Base-by-base conservation (phyloP, 2,329 filamentous ascomycete species). In the Cladosporium sp. region DNA sequence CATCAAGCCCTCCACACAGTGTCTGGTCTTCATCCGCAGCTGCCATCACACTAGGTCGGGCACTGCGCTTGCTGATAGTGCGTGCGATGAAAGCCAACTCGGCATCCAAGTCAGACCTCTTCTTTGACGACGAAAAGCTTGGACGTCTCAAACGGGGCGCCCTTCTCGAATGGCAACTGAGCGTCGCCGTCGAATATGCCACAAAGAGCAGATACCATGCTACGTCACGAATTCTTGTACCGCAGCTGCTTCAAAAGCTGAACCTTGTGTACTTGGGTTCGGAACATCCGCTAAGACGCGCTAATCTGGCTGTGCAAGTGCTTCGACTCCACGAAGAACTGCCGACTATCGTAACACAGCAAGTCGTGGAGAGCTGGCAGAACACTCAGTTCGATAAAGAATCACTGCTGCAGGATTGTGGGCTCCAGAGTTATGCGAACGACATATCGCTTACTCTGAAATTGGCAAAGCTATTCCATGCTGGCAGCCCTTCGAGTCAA, bases 381-480 rank as follows among this genome's bases (percentile, higher is more conserved):
- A 51, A 57, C 4, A 57, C 51, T 11, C 36, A 55, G 4, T 2
- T 64, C 11, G 28, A 57, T 5, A 14, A n/a, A 14, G 34, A 30
- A 15, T n/a, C 24, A 21, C 61, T 64, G 2, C 5, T 52, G 12
- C 65, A 74, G 8, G 80, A 83, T 66, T 52, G 65, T 26, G 74
- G 73, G 3, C 68, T 83, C n/a, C 47, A 61, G 7, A 57, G 65
- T 8, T 80, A 76, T 66, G 69, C 71, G 36, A 66, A 69, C 2
- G 79, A 83, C 65, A 68, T 82, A 10, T 68, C 69, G 36, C 75
- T 78, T 18, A 71, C 77, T 4, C 66, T 76, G 21, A 68, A 62
- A 5, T 79, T 87, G 60, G 74, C 81, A 32, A 76, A 74, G 55
- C 74, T 79, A 30, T 83, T 85, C 68, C 68, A 75, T 49, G 78